Base-by-base conservation (phyloP, 2,329 filamentous ascomycete species). In the Neocucurbitaria cava region DNA sequence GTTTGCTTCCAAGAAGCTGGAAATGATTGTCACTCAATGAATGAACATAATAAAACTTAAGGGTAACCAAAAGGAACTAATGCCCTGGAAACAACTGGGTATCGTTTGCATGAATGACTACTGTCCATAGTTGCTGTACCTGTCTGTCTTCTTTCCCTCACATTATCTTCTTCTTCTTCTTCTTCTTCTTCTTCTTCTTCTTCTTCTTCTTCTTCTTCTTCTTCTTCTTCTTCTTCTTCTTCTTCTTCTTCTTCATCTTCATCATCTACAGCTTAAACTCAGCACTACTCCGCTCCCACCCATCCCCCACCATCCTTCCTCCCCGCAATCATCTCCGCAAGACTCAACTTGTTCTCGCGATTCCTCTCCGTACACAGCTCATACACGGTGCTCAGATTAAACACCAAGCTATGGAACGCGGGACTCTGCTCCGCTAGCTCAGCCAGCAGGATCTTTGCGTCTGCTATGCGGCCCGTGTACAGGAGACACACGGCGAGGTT, bases 311-410 rank as follows among this genome's bases (percentile, higher is more conserved):
- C 82, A 15, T 84, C 80, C 38, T 83, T 82, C 64, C 85, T 80
- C 1, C 75, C 78, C 1, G 91, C 88, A 17, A 95, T 82, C 46
- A 82, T 84, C 65, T 92, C 89, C 1, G 89, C 87, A 17, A 98
- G 79, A 23, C 79, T 80, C 26, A 85, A 75, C 80, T 98, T 98
- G 64, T 89, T 76, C 11, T 83, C 83, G 44, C 85, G 81, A 38
- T 91, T 85, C 58, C 85, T 84, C 65, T 98, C 93, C 0, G 90
- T 93, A 71, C 90, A 95, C 7, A 98, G 82, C 76, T 98, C 95
- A 72, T 96, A 98, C 66, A 96, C 86, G 0, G 94, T 98, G 10
- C 88, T 87, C 11, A 99, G 77, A 72, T 98, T 98, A 77, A 97
- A 96, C 0, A 96, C 85, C 2, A 96, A 78, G 0, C 90, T 90